Evolutionary conservation across 2,329 filamentous ascomycete genomes (phyloP).

Genomic region (Hypoxylon sp.): DNA sequence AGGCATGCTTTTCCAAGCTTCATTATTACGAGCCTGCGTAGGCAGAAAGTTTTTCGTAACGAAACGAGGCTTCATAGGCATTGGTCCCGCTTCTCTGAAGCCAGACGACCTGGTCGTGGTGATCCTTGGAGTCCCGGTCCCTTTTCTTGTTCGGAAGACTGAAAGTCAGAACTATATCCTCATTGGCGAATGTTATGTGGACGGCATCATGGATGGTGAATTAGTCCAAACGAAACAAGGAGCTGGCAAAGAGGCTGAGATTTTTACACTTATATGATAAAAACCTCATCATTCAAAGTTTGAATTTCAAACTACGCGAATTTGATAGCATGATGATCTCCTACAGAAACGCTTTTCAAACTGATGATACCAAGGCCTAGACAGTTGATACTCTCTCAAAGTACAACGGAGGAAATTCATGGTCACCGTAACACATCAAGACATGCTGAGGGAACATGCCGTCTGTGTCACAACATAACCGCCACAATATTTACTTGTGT

Average conservation of each 20-base stretch:
- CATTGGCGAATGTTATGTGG: constrained; percentile 20
- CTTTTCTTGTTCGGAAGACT: constrained; percentile 1
- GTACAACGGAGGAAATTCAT: no score
- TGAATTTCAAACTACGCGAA: background rate
- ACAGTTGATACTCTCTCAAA: no score
- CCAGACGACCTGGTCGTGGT: constrained; percentile 9
- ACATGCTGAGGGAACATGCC: no score
- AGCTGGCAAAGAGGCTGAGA: constrained; percentile 5
- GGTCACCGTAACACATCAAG: no score
- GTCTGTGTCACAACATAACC: no score
- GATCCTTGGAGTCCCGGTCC: constrained; percentile 7
- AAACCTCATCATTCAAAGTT: no score
- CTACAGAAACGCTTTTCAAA: no score
- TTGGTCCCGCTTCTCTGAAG: constrained; percentile 17
- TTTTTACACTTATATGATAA: constrained; percentile 9
- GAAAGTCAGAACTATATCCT: constrained; percentile 6
- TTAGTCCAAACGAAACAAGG: constrained; percentile 1
- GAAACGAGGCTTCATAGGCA: constrained; percentile 10
- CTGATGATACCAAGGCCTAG: no score
- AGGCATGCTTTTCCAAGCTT: constrained; percentile 18
- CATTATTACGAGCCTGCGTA: constrained; percentile 4
- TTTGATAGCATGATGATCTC: background rate
- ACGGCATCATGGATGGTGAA: constrained; percentile 23
- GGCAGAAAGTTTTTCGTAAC: constrained; percentile 18
- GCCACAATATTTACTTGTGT: no score